These are phyloP conservation scores for Paulownia fortunei DNA, from an alignment of 257 asterid genomes.

Conservation along the genomic window DNA sequence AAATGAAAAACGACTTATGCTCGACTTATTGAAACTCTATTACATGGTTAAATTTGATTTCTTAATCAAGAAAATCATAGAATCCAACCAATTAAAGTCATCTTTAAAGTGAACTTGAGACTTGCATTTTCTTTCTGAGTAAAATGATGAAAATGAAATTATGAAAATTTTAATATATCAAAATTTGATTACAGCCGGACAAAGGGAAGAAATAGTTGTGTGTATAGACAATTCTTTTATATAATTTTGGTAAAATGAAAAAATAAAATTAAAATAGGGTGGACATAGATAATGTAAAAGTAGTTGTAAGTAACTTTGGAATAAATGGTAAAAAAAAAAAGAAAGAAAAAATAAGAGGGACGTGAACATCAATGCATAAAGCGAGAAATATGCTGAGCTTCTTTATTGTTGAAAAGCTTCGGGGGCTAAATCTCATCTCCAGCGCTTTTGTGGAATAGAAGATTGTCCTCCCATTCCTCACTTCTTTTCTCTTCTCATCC, in stretches of 20 bases:
- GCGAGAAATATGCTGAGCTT: conserved; percentile 7
- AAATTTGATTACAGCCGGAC: background rate
- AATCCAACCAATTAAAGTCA: no score
- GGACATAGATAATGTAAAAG: background rate
- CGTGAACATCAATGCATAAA: conserved; percentile 27
- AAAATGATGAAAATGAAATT: no score
- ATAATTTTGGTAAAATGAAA: background rate
- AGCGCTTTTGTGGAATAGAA: conserved; percentile 33
- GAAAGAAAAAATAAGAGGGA: background rate
- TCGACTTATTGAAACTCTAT: no score
- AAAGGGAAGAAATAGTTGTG: background rate
- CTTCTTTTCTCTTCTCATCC: background rate
- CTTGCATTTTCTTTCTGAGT: no score
- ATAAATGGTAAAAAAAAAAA: conserved; percentile 12
- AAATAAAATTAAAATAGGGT: background rate
- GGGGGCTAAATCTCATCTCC: conserved; percentile 15
- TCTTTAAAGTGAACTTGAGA: no score
- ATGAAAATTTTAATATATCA: no score
- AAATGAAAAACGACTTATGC: no score
- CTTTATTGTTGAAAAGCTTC: conserved; percentile 22
- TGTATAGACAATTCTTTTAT: background rate
- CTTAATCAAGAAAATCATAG: no score
- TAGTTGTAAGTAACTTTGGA: background rate
- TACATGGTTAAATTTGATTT: no score
- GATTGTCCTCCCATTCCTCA: conserved; percentile 19